Evolutionary conservation across 2,329 filamentous ascomycete species (phyloP).

Genomic region (Aspergillus puulaauensis): DNA sequence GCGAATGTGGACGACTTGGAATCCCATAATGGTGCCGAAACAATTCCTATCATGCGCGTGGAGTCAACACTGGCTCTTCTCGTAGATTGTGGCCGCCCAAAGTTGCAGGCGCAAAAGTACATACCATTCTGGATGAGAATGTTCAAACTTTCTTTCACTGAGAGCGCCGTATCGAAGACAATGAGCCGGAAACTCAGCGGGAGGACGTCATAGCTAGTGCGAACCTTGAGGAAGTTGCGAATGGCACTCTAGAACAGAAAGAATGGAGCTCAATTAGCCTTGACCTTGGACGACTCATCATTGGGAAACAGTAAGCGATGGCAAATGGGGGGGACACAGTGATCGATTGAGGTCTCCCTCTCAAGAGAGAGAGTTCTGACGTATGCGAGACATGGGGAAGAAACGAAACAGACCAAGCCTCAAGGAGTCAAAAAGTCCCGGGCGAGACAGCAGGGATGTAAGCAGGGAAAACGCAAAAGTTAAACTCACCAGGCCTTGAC

Average conservation of each 20-base stretch:
- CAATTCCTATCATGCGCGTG: slow-evolving; percentile 67
- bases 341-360: neutral
- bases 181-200: slow-evolving; percentile 95
- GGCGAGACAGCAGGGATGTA: neutral
- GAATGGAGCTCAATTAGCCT: slow-evolving; percentile 26
- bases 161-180: slow-evolving; percentile 87
- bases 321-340: slow-evolving; percentile 6
- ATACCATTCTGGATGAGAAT: slow-evolving; percentile 94
- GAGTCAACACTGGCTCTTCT: slow-evolving; percentile 18
- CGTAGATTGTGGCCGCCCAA: neutral
- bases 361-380: neutral
- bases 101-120: slow-evolving; percentile 16
- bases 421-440: neutral
- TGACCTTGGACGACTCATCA: slow-evolving; percentile 5
- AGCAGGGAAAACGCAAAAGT: neutral
- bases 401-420: slow-evolving; percentile 4
- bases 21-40: slow-evolving; percentile 96
- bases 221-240: slow-evolving; percentile 91
- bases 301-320: neutral
- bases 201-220: slow-evolving; percentile 96
- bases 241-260: slow-evolving; percentile 69
- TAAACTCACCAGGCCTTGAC: slow-evolving; percentile 47
- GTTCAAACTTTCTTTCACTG: slow-evolving; percentile 95
- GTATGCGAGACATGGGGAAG: slow-evolving; percentile 7
- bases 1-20: slow-evolving; percentile 90